A percentile compares a stretch with the other conserved stretches of the same genome.
Evolutionary conservation across 208 protist species (phyloP).

Genomic region (Vickermania spadyakhi): DNA sequence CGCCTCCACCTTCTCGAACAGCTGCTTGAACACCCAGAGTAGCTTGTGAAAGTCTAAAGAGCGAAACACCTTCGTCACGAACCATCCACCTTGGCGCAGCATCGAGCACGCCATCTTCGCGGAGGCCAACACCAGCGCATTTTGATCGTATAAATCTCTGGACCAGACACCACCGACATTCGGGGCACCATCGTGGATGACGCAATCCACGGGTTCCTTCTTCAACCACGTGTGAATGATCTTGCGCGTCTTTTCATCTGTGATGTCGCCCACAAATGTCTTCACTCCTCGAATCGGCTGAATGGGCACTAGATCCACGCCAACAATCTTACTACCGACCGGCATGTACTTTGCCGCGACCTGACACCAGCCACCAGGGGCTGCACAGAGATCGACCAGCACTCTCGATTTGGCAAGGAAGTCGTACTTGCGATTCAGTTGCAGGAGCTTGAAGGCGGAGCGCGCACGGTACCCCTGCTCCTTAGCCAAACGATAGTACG

Average conservation of each 20-base stretch:
- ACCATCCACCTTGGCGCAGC: conserved; percentile 88
- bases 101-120: conserved; percentile 96
- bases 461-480: conserved; percentile 97
- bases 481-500: conserved; percentile 98
- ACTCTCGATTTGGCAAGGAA: conserved; percentile 92
- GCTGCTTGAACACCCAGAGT: conserved; percentile 97
- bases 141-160: conserved; percentile 97
- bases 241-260: conserved; percentile 93
- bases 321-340: conserved; percentile 92
- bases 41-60: conserved; percentile 98
- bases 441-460: conserved; percentile 99
- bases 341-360: conserved; percentile 96
- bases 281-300: conserved; percentile 95
- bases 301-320: conserved; percentile 98
- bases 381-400: conserved; percentile 96
- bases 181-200: conserved; percentile 99
- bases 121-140: conserved; percentile 92
- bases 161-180: conserved; percentile 98
- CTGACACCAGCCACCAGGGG: conserved; percentile 97
- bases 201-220: conserved; percentile 88
- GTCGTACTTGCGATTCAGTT: conserved; percentile 99
- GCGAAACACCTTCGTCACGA: conserved; percentile 99
- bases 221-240: conserved; percentile 93
- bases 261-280: conserved; percentile 98
- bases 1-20: conserved; percentile 98